Conservation (phyloP, 805 yeast genomes). For the Ascoidea rubescens region DNA sequence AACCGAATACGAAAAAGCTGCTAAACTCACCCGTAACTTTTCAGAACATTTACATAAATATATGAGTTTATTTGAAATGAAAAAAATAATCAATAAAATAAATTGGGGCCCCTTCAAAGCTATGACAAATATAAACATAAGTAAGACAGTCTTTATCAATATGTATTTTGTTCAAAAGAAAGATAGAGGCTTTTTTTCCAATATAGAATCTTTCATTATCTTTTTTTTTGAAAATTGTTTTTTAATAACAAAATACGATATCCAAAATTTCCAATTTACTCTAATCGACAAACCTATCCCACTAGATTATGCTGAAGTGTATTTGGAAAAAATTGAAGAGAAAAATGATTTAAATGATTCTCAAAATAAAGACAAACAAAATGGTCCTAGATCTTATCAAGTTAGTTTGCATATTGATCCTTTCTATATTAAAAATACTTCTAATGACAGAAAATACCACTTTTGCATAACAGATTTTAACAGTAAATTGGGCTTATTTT, state of each 20-base stretch:
- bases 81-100: too few species aligned
- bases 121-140: too few species aligned
- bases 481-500: background rate
- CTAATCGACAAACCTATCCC: background rate
- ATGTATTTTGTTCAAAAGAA: background rate
- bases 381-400: background rate
- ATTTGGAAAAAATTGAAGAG: background rate
- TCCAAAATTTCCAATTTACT: too few species aligned
- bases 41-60: background rate
- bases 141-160: too few species aligned
- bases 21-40: too few species aligned
- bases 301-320: background rate
- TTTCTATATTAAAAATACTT: background rate
- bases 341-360: background rate
- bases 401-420: background rate
- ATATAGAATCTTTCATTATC: background rate
- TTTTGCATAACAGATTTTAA: too few species aligned
- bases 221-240: background rate
- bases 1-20: too few species aligned
- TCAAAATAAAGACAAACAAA: background rate
- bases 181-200: too few species aligned
- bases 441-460: background rate
- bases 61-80: background rate
- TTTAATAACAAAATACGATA: background rate
- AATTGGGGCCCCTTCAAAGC: background rate